Percentiles rank a stretch among this genome's conserved stretches.
phyloP scores from a whole-genome alignment of 352 stramenopile species.

The Phytophthora tubulina region DNA sequence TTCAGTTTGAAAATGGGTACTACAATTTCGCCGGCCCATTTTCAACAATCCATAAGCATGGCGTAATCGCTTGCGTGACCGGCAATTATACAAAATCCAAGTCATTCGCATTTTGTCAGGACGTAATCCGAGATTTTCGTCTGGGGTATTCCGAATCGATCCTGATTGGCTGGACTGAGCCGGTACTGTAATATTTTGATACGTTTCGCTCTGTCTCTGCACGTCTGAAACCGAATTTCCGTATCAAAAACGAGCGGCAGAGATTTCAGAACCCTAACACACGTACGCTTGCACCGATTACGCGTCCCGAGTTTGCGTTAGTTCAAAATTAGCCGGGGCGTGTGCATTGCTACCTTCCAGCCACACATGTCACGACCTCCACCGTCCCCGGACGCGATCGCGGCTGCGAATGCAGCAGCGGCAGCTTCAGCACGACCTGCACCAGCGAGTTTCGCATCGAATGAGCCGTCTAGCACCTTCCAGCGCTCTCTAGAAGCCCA shows the following conservation, averaged over 20 bases:
- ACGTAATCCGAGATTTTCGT: slow-evolving; percentile 21
- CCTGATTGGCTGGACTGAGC: slow-evolving; percentile 19
- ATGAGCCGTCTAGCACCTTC: neutral
- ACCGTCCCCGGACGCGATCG: slow-evolving; percentile 34
- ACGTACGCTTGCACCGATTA: slow-evolving; percentile 25
- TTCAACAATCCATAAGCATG: neutral
- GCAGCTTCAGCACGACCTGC: slow-evolving; percentile 26
- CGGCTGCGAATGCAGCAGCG: slow-evolving; percentile 36
- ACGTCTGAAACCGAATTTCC: neutral
- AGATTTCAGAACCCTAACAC: slow-evolving; percentile 21
- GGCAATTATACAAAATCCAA: neutral
- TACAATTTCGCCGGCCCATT: neutral
- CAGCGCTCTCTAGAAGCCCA: slow-evolving; percentile 9
- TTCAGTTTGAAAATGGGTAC: too few relatives aligned
- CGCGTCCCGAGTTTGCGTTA: slow-evolving; percentile 2
- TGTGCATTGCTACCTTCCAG: neutral
- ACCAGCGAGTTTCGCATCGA: slow-evolving; percentile 5
- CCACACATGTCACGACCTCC: slow-evolving; percentile 11
- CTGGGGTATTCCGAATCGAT: slow-evolving; percentile 16
- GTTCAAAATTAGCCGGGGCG: slow-evolving; percentile 26
- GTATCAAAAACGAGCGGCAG: slow-evolving; percentile 18
- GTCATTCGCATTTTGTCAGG: neutral
- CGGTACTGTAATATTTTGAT: slow-evolving; percentile 10
- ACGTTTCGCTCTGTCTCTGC: neutral
- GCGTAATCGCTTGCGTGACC: neutral